These are phyloP conservation scores for Echinosophora koreensis DNA, from an alignment of 306 rosid species.

Conservation along the genomic window DNA sequence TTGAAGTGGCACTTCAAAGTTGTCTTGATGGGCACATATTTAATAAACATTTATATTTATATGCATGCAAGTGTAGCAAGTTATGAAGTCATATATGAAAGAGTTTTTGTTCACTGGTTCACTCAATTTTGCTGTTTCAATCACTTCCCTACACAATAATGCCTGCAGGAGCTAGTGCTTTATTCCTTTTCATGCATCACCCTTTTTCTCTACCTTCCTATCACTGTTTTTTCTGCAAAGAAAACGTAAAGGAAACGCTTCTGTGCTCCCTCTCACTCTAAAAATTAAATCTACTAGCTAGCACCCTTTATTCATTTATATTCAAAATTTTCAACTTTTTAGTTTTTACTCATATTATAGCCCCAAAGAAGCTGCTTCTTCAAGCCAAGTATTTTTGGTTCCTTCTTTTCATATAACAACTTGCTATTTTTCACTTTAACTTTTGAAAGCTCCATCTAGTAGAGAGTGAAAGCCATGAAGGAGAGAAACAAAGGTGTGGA, in stretches of 20 bases:
- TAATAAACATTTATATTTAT: slow-evolving; percentile 32
- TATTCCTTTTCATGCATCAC: slow-evolving; percentile 49
- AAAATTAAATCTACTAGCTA: slow-evolving; percentile 40
- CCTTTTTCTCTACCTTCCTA: slow-evolving; percentile 38
- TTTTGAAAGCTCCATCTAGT: slow-evolving; percentile 34
- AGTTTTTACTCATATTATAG: slow-evolving; percentile 44
- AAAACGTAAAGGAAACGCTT: slow-evolving; percentile 91
- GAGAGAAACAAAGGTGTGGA: slow-evolving; percentile 82
- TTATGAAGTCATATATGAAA: slow-evolving; percentile 38
- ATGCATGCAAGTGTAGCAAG: slow-evolving; percentile 55
- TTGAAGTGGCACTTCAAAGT: slow-evolving; percentile 40
- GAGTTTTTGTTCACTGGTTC: slow-evolving; percentile 51
- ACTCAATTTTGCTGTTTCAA: slow-evolving; percentile 58
- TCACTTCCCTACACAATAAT: slow-evolving; percentile 81
- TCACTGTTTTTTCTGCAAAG: slow-evolving; percentile 65
- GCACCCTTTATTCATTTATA: slow-evolving; percentile 51
- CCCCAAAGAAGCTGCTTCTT: slow-evolving; percentile 47
- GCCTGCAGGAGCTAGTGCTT: slow-evolving; percentile 68
- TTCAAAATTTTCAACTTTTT: slow-evolving; percentile 49
- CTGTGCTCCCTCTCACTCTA: slow-evolving; percentile 54
- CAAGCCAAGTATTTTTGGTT: slow-evolving; percentile 47
- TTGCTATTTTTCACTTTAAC: slow-evolving; percentile 36
- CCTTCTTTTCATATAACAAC: slow-evolving; percentile 19
- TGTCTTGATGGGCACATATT: slow-evolving; percentile 38
- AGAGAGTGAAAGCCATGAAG: slow-evolving; percentile 56